Base-by-base conservation (phyloP, 345 rosid genomes). In the Litchi chinensis region DNA sequence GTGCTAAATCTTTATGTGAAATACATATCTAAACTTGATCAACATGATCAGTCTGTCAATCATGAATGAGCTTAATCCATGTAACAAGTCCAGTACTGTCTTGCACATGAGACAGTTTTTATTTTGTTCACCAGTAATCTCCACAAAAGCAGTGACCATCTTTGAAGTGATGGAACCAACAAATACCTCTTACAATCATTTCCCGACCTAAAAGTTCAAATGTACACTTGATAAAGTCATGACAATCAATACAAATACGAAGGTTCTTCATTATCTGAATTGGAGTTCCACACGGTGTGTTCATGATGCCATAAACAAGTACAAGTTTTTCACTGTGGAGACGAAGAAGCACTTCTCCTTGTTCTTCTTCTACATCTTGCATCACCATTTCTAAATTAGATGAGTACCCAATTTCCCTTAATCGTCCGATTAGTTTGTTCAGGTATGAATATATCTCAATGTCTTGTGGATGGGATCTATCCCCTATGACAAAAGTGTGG, bases 311-410 rank as follows among this genome's bases (percentile, higher is more conserved):
- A 71, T 85, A 87, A 24, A 79, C 81, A 76, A 83, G 37, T 12
- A 87, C 88, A 28, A 85, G 81, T 74, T 88, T 78, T 83, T 86
- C 88, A n/a, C 85, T 84, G 70, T 85, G 89, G 46, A 82, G 81
- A 76, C 86, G 67, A 77, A 88, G 66, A 21, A 86, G 66, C 73
- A 72, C 10, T 80, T 87, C 86, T 24, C 86, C 73, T 76, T 81
- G 79, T 54, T 88, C 88, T 67, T 77, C 79, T 82, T 84, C 88
- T 50, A 84, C 84, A 63, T 88, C 88, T 71, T 81, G 85, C 79
- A 81, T 83, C 73, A 84, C 77, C 48, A 64, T 28, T 21, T 82
- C 75, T 68, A 59, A 57, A 65, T 82, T 82, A 1, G 74, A 72
- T 21, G 72, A 82, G 79, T 80, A 82, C 52, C 88, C 86, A 26